Base-by-base conservation (phyloP, 371 early-diverging fungal species). In the Mucor mucedo region DNA sequence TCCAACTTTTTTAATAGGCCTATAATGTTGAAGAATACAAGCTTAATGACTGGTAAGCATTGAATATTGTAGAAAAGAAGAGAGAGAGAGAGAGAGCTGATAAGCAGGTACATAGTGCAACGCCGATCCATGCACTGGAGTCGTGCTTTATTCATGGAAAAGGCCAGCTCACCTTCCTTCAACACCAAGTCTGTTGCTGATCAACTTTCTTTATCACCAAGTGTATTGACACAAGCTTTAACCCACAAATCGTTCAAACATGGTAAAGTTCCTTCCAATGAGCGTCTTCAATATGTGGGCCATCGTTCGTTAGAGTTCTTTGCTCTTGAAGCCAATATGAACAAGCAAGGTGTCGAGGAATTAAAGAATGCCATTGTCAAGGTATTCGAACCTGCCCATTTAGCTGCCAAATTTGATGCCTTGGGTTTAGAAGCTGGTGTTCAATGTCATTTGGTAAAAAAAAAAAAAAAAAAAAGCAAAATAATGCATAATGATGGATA, bases 161-260 rank as follows among this genome's bases (percentile, higher is more conserved):
- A 58, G 39, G 9, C 62, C 10, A 55, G 55, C 30, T 62, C 68
- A 40, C 42, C 68, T 48, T 52, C 58, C 4, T 68, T 70, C 48
- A 60, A 70, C 28, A 41, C 58, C 16, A 38, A 70, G 54, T 30
- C 59, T 44, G 53, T 52, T 8, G 70, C 70, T 38, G 52, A 58
- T 6, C 44, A 62, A 59, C 57, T 70, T 39, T 48, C 58, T 44
- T 47, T 70, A 50, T 55, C 66, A 56, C 70, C 70, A 6, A 57
- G n/a, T 47, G 57, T 53, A 9, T 63, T 70, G 29, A 56, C 55
- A 9, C 89, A 83, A 55, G 87, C 89, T 13, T 69, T 91, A 58
- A 92, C 93, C 27, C 92, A 93, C 70, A 85, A 83, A 72, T 90
- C 92, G 8, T 88, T 71, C 62, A 76, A 82, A 59, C 86, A 89